Percentiles rank a stretch among this genome's conserved stretches.
Conservation (phyloP, 192 early-diverging fungal genomes). For the Lobulomyces angularis region DNA sequence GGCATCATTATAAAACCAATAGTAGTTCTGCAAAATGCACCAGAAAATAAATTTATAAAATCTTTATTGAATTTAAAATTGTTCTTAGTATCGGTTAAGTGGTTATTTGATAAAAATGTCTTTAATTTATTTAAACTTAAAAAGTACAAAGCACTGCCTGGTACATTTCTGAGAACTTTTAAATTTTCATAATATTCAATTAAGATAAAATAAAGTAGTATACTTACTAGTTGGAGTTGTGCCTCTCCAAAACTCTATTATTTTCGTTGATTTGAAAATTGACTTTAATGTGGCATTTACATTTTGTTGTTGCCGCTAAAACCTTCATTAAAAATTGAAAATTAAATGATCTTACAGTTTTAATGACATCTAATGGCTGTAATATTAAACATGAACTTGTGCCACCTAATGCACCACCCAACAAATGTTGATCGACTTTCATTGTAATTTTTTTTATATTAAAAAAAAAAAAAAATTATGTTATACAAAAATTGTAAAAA, state of each 20-base stretch:
- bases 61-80: slow-evolving; percentile 2
- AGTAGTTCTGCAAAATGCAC: slow-evolving; percentile 30
- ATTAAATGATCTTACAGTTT: background rate
- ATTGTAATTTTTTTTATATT: background rate
- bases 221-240: slow-evolving; percentile 61
- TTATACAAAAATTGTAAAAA: background rate
- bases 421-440: slow-evolving; percentile 31
- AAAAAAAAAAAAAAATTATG: slow-evolving; percentile 2
- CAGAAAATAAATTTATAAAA: slow-evolving; percentile 17
- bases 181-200: too few species aligned
- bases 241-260: slow-evolving; percentile 70
- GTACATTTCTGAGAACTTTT: slow-evolving; percentile 38
- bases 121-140: slow-evolving; percentile 44
- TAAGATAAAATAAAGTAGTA: too few species aligned
- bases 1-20: slow-evolving; percentile 88
- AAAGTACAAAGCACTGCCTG: slow-evolving; percentile 65
- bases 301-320: slow-evolving; percentile 20
- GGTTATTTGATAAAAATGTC: background rate
- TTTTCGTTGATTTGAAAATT: background rate
- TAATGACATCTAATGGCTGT: slow-evolving; percentile 73
- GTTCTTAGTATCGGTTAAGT: background rate
- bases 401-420: slow-evolving; percentile 67
- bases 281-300: background rate
- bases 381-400: slow-evolving; percentile 63
- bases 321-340: background rate